Evolutionary conservation across 2,329 filamentous ascomycete genomes (phyloP).

Genomic region (Aspergillus sp.): DNA sequence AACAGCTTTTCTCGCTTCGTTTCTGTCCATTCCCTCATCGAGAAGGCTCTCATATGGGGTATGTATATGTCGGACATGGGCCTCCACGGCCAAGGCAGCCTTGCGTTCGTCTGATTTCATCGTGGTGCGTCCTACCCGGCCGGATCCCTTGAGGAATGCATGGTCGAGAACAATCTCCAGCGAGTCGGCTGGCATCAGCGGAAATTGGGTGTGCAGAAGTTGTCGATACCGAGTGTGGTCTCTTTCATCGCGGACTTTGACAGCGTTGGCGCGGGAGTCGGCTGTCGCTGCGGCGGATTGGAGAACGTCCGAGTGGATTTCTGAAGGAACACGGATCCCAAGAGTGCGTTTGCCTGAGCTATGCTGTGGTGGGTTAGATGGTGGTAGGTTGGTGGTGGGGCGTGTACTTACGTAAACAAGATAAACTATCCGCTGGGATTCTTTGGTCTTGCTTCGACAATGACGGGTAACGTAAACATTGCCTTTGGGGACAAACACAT

Average conservation of each 20-base stretch:
- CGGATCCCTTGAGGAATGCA: constrained; percentile 37
- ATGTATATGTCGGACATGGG: constrained; percentile 39
- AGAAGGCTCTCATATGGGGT: constrained; percentile 37
- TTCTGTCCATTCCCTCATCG: constrained; percentile 15
- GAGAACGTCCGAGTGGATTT: constrained; percentile 35
- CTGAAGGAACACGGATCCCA: constrained; percentile 41
- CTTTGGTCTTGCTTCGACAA: constrained; percentile 34
- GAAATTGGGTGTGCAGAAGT: constrained; percentile 29
- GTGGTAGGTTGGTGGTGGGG: background rate
- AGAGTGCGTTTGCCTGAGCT: constrained; percentile 25
- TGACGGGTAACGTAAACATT: constrained; percentile 40
- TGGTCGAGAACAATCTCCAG: constrained; percentile 31
- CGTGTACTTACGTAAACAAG: constrained; percentile 29
- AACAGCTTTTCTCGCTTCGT: constrained; percentile 27
- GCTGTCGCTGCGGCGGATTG: constrained; percentile 36
- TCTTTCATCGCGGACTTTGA: constrained; percentile 31
- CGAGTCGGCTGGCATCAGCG: constrained; percentile 30
- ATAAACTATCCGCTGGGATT: constrained; percentile 26
- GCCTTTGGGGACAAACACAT: constrained; percentile 39
- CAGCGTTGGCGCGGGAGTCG: constrained; percentile 34
- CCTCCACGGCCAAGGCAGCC: constrained; percentile 36
- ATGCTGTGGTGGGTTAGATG: constrained; percentile 15
- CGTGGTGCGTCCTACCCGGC: constrained; percentile 35
- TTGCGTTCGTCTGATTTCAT: constrained; percentile 29
- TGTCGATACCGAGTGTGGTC: constrained; percentile 19